phyloP scores from a whole-genome alignment of 352 stramenopile species.

The Pythium dissimile region DNA sequence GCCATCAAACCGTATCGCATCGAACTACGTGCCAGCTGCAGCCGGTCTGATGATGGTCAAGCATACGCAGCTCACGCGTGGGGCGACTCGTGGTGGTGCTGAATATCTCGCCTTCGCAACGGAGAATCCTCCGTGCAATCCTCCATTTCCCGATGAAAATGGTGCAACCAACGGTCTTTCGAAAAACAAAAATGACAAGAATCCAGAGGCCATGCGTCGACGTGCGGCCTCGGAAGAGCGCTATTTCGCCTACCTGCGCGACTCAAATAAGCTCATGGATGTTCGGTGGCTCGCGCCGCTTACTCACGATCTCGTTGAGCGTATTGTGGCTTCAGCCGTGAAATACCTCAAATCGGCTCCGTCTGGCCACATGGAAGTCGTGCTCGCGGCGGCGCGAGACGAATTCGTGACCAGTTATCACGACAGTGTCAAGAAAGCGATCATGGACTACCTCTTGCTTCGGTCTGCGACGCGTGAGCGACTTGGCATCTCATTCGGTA shows the following conservation, averaged over 20 bases:
- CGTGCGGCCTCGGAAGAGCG: slow-evolving; percentile 32
- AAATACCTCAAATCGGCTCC: slow-evolving; percentile 43
- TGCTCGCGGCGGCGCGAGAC: slow-evolving; percentile 35
- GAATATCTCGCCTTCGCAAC: slow-evolving; percentile 1
- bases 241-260: slow-evolving; percentile 59
- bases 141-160: not conserved
- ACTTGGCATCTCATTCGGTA: slow-evolving; percentile 45
- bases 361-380: slow-evolving; percentile 32
- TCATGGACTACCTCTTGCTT: slow-evolving; percentile 71
- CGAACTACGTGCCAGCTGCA: slow-evolving; percentile 58
- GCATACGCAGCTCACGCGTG: not conserved
- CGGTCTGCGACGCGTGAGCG: slow-evolving; percentile 35
- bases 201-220: not conserved
- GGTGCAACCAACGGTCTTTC: not conserved
- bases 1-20: slow-evolving; percentile 71
- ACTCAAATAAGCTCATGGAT: slow-evolving; percentile 36
- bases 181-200: not conserved
- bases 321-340: slow-evolving; percentile 46
- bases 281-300: slow-evolving; percentile 37
- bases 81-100: not conserved
- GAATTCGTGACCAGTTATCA: slow-evolving; percentile 65
- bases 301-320: slow-evolving; percentile 25
- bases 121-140: slow-evolving; percentile 9
- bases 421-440: slow-evolving; percentile 65
- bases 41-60: slow-evolving; percentile 44